Percentiles rank a stretch among this genome's conserved stretches.
Conservation (phyloP, 768 basidiomycete species). For the Trametes sanguinea region DNA sequence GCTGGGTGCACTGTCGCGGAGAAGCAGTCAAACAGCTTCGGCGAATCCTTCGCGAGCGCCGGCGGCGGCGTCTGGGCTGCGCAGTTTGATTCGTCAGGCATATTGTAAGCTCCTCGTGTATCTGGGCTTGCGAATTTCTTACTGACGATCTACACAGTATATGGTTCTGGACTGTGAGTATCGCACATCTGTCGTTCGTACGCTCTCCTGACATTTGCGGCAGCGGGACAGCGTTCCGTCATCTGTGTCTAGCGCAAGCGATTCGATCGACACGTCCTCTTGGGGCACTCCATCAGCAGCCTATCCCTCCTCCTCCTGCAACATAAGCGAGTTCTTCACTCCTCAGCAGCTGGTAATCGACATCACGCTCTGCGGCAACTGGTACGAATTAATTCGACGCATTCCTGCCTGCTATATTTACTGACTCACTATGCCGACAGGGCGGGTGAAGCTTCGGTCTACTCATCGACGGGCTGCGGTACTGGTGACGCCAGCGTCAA, state of each 20-base stretch:
- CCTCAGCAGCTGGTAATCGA: conserved; percentile 56
- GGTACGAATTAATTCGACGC: conserved; percentile 35
- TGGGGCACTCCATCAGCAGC: conserved; percentile 51
- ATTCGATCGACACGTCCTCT: conserved; percentile 39
- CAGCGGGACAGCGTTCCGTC: conserved; percentile 42
- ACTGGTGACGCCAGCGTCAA: conserved; percentile 37
- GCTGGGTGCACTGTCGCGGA: conserved; percentile 32
- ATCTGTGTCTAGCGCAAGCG: conserved; percentile 35
- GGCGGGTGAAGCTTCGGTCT: conserved; percentile 52
- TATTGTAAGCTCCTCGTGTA: conserved; percentile 37
- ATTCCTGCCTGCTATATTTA: no score
- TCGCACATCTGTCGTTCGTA: neutral
- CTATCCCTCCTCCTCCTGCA: conserved; percentile 44
- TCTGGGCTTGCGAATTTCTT: neutral
- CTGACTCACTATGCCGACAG: conserved; percentile 30
- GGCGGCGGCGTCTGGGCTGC: conserved; percentile 69
- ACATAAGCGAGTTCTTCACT: conserved; percentile 47
- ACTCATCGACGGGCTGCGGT: conserved; percentile 44
- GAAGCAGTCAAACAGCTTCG: conserved; percentile 40
- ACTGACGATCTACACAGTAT: conserved; percentile 34
- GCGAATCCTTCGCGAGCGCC: conserved; percentile 41
- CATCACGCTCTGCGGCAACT: conserved; percentile 58
- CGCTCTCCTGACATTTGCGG: neutral
- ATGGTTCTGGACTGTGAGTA: conserved; percentile 50
- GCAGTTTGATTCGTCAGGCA: conserved; percentile 60